phyloP scores from a whole-genome alignment of 2,329 filamentous ascomycete species.

The Ophiostoma sp. region DNA sequence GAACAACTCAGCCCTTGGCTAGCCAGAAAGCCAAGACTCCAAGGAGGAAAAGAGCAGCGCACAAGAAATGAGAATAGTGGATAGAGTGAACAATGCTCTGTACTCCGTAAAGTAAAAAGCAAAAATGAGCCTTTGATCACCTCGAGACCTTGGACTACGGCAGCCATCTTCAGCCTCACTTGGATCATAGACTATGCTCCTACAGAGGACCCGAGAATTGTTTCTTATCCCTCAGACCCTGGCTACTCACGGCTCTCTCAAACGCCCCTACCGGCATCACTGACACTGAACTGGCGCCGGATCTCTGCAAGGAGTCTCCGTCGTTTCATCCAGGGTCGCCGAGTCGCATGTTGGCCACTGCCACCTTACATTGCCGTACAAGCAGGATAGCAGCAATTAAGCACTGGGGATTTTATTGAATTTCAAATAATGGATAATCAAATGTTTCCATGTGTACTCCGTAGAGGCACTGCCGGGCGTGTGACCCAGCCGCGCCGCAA shows the following conservation, averaged over 20 bases:
- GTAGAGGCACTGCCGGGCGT: too few relatives aligned
- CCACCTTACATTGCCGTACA: background rate
- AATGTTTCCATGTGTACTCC: background rate
- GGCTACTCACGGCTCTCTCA: background rate
- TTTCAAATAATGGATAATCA: too few relatives aligned
- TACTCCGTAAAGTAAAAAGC: background rate
- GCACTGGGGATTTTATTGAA: too few relatives aligned
- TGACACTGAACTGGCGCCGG: conserved; percentile 3
- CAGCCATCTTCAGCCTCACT: background rate
- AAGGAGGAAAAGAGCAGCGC: conserved; percentile 19
- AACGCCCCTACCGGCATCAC: background rate
- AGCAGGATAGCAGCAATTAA: too few relatives aligned
- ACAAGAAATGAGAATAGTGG: conserved; percentile 11
- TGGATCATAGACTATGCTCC: background rate
- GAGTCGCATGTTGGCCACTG: background rate
- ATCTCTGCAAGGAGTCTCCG: conserved; percentile 8
- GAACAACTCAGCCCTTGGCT: background rate
- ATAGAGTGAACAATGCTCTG: background rate
- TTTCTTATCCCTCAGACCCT: background rate
- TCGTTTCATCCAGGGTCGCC: background rate
- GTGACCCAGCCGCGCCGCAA: background rate
- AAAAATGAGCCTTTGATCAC: background rate
- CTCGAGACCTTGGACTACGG: background rate
- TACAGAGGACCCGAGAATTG: too few relatives aligned
- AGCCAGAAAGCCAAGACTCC: conserved; percentile 18